Percentiles rank a stretch among this genome's conserved stretches.
phyloP scores from a whole-genome alignment of 2,329 filamentous ascomycete species.

The Dothideomycetes sp. region DNA sequence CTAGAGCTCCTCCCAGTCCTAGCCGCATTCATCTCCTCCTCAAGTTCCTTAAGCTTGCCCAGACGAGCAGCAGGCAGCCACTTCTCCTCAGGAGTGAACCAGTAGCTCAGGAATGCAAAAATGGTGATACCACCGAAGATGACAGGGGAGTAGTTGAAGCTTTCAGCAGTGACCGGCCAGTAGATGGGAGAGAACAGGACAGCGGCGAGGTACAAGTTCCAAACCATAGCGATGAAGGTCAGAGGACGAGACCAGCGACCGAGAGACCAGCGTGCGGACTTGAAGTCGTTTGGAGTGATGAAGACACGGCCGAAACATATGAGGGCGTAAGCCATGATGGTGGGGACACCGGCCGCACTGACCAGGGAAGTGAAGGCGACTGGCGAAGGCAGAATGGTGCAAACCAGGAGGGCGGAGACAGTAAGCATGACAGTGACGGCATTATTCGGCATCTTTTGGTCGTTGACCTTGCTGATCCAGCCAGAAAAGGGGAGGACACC shows the following conservation, averaged over 20 bases:
- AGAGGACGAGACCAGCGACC: constrained; percentile 24
- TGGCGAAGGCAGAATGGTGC: constrained; percentile 46
- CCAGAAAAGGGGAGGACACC: constrained; percentile 48
- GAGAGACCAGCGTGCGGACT: constrained; percentile 24
- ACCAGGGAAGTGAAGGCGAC: constrained; percentile 28
- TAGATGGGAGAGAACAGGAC: constrained; percentile 27
- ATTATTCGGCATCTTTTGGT: constrained; percentile 47
- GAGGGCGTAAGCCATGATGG: constrained; percentile 32
- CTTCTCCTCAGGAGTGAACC: constrained; percentile 23
- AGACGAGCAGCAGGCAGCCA: constrained; percentile 23
- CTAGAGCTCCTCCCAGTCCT: constrained; percentile 7
- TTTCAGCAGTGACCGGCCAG: constrained; percentile 23
- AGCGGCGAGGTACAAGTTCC: constrained; percentile 26
- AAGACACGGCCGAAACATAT: constrained; percentile 30
- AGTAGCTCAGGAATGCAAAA: constrained; percentile 25
- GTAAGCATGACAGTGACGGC: constrained; percentile 49
- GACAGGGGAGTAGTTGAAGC: constrained; percentile 27
- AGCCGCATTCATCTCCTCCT: constrained; percentile 13
- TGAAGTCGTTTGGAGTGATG: constrained; percentile 25
- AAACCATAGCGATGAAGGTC: constrained; percentile 25
- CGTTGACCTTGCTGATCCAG: constrained; percentile 45
- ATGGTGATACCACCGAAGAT: constrained; percentile 29
- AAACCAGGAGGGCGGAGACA: constrained; percentile 44
- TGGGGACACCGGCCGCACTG: constrained; percentile 27
- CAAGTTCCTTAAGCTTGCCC: constrained; percentile 20